Percentiles rank a stretch among this genome's conserved stretches.
Conservation (phyloP, 176 grass and related monocot genomes). For the Phoenix dactylifera region DNA sequence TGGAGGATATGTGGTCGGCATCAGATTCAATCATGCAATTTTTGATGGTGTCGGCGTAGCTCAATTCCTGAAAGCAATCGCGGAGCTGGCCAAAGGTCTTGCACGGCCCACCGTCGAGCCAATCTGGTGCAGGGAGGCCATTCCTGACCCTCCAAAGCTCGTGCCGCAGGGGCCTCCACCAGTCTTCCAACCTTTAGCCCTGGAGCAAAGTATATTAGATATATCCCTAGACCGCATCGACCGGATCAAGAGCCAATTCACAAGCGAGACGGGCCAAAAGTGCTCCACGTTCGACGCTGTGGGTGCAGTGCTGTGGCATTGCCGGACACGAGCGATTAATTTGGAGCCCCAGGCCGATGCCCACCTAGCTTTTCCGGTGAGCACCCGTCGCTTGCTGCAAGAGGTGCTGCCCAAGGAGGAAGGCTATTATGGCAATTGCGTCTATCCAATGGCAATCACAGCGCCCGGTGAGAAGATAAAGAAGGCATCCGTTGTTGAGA, state of each 20-base stretch:
- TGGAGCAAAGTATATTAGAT: conserved; percentile 41
- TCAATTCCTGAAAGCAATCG: not conserved
- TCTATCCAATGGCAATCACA: conserved; percentile 49
- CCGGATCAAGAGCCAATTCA: conserved; percentile 38
- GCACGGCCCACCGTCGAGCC: conserved; percentile 32
- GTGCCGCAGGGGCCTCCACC: conserved; percentile 22
- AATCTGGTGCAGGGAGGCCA: conserved; percentile 49
- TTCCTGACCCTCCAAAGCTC: conserved; percentile 36
- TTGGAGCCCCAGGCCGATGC: conserved; percentile 22
- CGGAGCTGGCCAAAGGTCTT: conserved; percentile 44
- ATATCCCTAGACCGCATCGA: conserved; percentile 38
- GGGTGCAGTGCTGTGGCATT: conserved; percentile 46
- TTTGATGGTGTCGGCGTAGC: no score
- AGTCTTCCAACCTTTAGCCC: conserved; percentile 28
- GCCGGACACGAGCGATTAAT: conserved; percentile 43
- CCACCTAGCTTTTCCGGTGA: conserved; percentile 52
- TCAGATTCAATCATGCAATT: no score
- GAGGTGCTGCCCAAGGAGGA: conserved; percentile 13
- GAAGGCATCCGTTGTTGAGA: conserved; percentile 28
- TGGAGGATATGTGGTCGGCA: conserved; percentile 42
- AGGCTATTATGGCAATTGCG: conserved; percentile 63
- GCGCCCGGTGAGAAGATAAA: conserved; percentile 15
- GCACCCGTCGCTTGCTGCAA: conserved; percentile 43
- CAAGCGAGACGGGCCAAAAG: conserved; percentile 42
- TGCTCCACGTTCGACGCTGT: conserved; percentile 63